Evolutionary conservation across 2,329 filamentous ascomycete species (phyloP), one percentile per base, ranked within the genome.

Genomic region (Blastomyces parvus): DNA sequence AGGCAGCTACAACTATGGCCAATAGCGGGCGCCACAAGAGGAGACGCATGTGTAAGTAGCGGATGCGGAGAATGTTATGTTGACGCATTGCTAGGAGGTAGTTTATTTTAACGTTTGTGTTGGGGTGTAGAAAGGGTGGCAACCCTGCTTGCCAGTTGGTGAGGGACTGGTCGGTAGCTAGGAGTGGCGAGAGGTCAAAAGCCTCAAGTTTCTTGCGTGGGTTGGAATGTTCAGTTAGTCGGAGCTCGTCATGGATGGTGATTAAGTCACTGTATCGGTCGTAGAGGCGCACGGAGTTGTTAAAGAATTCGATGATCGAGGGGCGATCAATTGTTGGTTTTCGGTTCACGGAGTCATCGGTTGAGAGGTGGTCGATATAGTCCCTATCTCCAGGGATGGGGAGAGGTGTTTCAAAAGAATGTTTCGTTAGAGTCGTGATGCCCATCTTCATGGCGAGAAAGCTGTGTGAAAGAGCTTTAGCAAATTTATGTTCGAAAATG

Each of bases 231-330:
- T 53, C 52, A 9, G 63, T 64, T 30, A 67, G 33, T 22, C 67
- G 65, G 58, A 68, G 62, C 33, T 70, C 67, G 8, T 67, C 63
- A 33, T 71, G 67, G 52, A 70, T 65, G 11, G 65, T 59, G 38
- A 67, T 53, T 17, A 71, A 63, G 22, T 68, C 68, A 11, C 67
- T 66, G 27, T 70, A 68, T 44, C 65, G 66, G 25, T 65, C 59
- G 61, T 71, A 71, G 19, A 72, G 65, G 33, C 67, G 65, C 14
- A 65, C 64, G 30, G 64, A 68, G 6, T 65, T 67, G 4, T 66
- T 64, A 30, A 71, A 65, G 50, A 70, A 70, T 63, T 71, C 69
- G 27, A 71, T 63, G 27, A 69, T 65, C 1, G 70, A 71, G 30
- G 69, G 68, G 36, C 67, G 63, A 13, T 71, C 70, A 11, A 38